phyloP scores from a whole-genome alignment of 768 basidiomycete species.

The Suillus bovinus region DNA sequence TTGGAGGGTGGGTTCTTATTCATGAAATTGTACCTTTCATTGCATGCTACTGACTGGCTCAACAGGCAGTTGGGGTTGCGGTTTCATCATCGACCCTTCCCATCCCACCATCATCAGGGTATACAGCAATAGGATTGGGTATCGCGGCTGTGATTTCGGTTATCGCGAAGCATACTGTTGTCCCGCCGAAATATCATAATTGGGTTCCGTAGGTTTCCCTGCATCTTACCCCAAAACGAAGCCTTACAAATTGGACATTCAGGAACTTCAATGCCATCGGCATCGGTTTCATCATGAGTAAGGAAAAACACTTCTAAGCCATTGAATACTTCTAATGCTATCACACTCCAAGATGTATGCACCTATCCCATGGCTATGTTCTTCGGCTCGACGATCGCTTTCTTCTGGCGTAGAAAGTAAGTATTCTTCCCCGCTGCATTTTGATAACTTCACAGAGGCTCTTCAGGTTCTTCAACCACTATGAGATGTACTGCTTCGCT shows the following conservation, averaged over 20 bases:
- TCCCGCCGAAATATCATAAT: slow-evolving; percentile 23
- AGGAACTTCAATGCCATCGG: slow-evolving; percentile 31
- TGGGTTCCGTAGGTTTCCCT: slow-evolving; percentile 21
- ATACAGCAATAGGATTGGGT: slow-evolving; percentile 55
- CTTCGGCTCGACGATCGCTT: slow-evolving; percentile 26
- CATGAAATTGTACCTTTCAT: background rate
- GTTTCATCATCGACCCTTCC: slow-evolving; percentile 29
- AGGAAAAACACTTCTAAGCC: background rate
- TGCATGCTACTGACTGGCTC: background rate
- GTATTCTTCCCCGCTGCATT: background rate
- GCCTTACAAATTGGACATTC: background rate
- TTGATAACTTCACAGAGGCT: background rate
- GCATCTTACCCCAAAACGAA: background rate
- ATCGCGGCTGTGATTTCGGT: slow-evolving; percentile 48
- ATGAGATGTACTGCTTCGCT: slow-evolving; percentile 33
- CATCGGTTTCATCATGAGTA: slow-evolving; percentile 19
- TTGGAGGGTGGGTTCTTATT: slow-evolving; percentile 19
- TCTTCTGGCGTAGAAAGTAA: slow-evolving; percentile 17
- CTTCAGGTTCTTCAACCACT: slow-evolving; percentile 8
- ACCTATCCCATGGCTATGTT: slow-evolving; percentile 27
- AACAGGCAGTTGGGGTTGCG: slow-evolving; percentile 19
- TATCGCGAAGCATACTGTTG: slow-evolving; percentile 35
- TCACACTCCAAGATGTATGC: slow-evolving; percentile 16
- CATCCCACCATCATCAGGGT: slow-evolving; percentile 55
- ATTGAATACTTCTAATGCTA: background rate